Evolutionary conservation across 805 yeast species (phyloP).

Genomic region (Cyberlindnera veronae): DNA sequence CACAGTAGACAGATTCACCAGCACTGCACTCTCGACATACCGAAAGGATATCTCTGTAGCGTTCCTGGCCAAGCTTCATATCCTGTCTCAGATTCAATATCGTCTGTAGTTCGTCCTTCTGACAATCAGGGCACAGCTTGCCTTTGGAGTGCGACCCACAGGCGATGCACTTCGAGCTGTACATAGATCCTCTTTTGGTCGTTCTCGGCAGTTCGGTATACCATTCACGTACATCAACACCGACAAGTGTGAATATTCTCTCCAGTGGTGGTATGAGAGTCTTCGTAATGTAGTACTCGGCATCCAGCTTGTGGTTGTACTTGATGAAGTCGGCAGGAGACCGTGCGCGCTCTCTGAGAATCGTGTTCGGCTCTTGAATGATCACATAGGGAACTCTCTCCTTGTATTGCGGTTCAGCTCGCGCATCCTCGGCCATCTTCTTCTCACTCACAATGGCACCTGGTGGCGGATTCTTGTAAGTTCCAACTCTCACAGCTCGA

Average conservation of each 20-base stretch:
- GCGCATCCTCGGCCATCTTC: constrained; percentile 56
- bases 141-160: constrained; percentile 19
- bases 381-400: constrained; percentile 91
- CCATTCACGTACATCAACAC: constrained; percentile 80
- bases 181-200: constrained; percentile 26
- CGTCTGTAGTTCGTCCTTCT: constrained; percentile 33
- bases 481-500: constrained; percentile 81
- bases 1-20: constrained; percentile 41
- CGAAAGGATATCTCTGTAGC: constrained; percentile 27
- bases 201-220: constrained; percentile 59
- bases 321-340: constrained; percentile 72
- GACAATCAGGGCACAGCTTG: constrained; percentile 35
- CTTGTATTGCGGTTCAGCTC: constrained; percentile 80
- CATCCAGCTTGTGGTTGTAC: constrained; percentile 52
- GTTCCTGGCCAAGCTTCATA: constrained; percentile 27
- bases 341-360: constrained; percentile 72
- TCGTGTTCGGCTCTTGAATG: constrained; percentile 51
- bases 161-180: constrained; percentile 27
- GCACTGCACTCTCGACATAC: constrained; percentile 37
- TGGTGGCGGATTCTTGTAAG: constrained; percentile 84
- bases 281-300: constrained; percentile 80
- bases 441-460: constrained; percentile 82
- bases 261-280: constrained; percentile 88
- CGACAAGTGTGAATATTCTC: constrained; percentile 75
- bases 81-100: constrained; percentile 31